Percentiles rank a stretch among this genome's conserved stretches.
These are phyloP conservation scores for Phytopythium cucurbitacearum DNA, from an alignment of 352 stramenopile genomes.

Conservation along the genomic window DNA sequence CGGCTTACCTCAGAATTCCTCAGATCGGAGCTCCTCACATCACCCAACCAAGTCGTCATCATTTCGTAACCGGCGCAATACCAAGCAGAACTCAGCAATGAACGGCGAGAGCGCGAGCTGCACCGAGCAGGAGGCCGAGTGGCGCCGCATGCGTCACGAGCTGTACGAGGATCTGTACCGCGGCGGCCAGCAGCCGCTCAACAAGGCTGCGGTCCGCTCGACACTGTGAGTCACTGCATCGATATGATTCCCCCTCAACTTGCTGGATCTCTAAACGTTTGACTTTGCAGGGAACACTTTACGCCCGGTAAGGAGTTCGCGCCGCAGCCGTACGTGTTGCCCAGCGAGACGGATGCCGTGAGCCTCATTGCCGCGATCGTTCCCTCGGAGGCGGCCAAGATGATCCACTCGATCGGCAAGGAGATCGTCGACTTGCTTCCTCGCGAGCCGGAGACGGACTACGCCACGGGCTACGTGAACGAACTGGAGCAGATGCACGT, in stretches of 20 bases:
- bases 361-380: conserved; percentile 46
- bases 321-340: conserved; percentile 48
- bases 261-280: background rate
- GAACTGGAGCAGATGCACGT: conserved; percentile 68
- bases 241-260: background rate
- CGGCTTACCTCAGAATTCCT: no score
- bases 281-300: conserved; percentile 25
- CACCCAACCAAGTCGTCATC: background rate
- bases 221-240: conserved; percentile 22
- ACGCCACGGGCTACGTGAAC: conserved; percentile 56
- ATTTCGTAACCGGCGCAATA: background rate
- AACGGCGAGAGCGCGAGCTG: conserved; percentile 6
- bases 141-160: conserved; percentile 28
- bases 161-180: conserved; percentile 35
- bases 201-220: conserved; percentile 26
- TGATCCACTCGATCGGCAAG: conserved; percentile 32
- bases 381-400: conserved; percentile 24
- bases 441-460: conserved; percentile 17
- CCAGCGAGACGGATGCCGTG: conserved; percentile 36
- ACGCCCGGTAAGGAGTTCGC: conserved; percentile 26
- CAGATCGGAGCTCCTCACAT: no score
- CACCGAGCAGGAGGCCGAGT: conserved; percentile 31
- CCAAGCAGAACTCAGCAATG: conserved; percentile 7
- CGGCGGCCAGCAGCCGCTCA: conserved; percentile 28
- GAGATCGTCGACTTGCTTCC: conserved; percentile 43